A percentile compares a stretch with the other conserved stretches of the same genome.
Conservation (phyloP, 495 filamentous ascomycete species). For the Glutinoglossum americanum region DNA sequence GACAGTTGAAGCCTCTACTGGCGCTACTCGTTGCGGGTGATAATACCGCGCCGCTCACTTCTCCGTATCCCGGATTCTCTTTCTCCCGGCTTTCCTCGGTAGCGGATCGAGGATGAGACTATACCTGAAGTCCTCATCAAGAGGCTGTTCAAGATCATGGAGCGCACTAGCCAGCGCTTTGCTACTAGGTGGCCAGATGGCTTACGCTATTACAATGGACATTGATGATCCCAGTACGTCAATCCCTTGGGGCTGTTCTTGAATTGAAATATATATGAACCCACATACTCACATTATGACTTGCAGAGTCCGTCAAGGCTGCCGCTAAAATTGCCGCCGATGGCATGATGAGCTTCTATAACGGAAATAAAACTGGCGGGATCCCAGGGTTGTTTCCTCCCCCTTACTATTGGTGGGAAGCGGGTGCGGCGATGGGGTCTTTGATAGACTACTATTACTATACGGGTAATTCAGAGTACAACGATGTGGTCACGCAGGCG, state of each 20-base stretch:
- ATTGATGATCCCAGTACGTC: slow-evolving; percentile 4
- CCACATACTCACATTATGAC: not conserved
- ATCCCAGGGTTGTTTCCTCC: slow-evolving; percentile 34
- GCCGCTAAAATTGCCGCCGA: slow-evolving; percentile 34
- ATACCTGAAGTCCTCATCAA: not conserved
- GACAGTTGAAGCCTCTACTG: not conserved
- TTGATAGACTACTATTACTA: slow-evolving; percentile 48
- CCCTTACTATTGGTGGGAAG: slow-evolving; percentile 58
- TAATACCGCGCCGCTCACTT: not conserved
- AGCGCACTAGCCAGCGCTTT: not conserved
- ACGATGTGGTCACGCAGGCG: slow-evolving; percentile 28
- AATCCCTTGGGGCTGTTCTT: not conserved
- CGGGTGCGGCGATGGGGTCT: slow-evolving; percentile 40
- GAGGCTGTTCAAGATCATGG: not conserved
- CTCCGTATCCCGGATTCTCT: not conserved
- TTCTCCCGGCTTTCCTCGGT: not conserved
- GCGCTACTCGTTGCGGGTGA: not conserved
- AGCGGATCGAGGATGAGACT: not conserved
- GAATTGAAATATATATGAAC: not conserved
- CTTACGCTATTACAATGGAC: slow-evolving; percentile 2
- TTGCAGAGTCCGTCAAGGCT: slow-evolving; percentile 40
- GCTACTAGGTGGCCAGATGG: slow-evolving; percentile 1
- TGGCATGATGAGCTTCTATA: slow-evolving; percentile 50
- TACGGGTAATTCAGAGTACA: slow-evolving; percentile 40
- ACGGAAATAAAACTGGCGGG: slow-evolving; percentile 38